phyloP scores from a whole-genome alignment of 192 early-diverging fungal genomes.

The Paraglomus occultum region DNA sequence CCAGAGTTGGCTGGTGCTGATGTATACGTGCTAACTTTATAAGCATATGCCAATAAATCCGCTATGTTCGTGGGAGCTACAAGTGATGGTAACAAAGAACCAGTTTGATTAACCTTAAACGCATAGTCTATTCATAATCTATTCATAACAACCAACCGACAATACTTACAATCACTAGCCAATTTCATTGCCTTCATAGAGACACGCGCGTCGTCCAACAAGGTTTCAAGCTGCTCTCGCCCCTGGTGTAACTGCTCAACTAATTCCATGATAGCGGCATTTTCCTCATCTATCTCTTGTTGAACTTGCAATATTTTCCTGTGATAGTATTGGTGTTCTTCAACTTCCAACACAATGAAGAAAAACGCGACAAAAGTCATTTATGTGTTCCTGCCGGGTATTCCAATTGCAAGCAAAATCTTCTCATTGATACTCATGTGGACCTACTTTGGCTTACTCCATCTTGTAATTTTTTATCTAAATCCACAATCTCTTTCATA shows the following conservation, averaged over 20 bases:
- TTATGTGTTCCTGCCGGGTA: neutral
- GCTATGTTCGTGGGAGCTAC: conserved; percentile 33
- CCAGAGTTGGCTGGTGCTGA: conserved; percentile 44
- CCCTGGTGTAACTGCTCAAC: conserved; percentile 33
- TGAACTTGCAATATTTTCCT: conserved; percentile 37
- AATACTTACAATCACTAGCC: conserved; percentile 32
- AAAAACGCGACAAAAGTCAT: neutral
- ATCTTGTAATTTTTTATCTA: conserved; percentile 41
- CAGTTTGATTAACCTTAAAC: neutral
- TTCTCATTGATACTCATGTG: neutral
- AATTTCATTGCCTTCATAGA: conserved; percentile 31
- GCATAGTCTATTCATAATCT: neutral
- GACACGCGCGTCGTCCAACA: conserved; percentile 30
- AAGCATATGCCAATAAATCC: conserved; percentile 45
- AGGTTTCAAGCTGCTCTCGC: conserved; percentile 31
- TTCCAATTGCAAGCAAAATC: neutral
- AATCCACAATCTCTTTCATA: conserved; percentile 34
- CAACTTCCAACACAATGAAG: conserved; percentile 29
- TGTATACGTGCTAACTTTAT: conserved; percentile 44
- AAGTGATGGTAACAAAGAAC: neutral
- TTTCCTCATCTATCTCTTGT: conserved; percentile 42
- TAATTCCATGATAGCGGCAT: conserved; percentile 33
- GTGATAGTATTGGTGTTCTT: conserved; percentile 44
- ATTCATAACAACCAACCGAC: neutral
- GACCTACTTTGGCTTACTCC: conserved; percentile 40